Percentiles rank a stretch among this genome's conserved stretches.
Evolutionary conservation across 2,329 filamentous ascomycete species (phyloP).

Genomic region (Monilinia vaccinii-corymbosi): DNA sequence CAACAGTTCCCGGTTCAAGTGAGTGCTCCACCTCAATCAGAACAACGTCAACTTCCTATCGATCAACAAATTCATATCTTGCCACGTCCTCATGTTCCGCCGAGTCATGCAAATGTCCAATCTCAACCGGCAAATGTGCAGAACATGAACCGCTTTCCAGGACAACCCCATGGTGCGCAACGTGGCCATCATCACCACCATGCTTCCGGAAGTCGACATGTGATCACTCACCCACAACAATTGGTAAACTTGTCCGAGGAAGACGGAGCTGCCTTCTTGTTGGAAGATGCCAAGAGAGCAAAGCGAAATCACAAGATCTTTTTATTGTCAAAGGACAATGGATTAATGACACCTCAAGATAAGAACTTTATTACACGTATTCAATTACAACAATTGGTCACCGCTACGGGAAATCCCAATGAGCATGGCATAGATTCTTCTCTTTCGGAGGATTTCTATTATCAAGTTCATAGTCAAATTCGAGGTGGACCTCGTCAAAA

Average conservation of each 20-base stretch:
- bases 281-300: conserved; percentile 87
- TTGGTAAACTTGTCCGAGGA: conserved; percentile 71
- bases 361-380: conserved; percentile 99
- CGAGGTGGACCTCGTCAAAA: conserved; percentile 82
- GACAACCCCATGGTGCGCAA: conserved; percentile 35
- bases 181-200: conserved; percentile 30
- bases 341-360: conserved; percentile 96
- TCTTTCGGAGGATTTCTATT: conserved; percentile 92
- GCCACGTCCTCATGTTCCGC: conserved; percentile 22
- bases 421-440: conserved; percentile 73
- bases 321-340: conserved; percentile 85
- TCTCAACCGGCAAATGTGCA: conserved; percentile 64
- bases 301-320: conserved; percentile 99
- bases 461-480: conserved; percentile 94
- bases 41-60: conserved; percentile 15
- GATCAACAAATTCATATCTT: conserved; percentile 25
- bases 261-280: conserved; percentile 73
- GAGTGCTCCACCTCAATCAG: conserved; percentile 22
- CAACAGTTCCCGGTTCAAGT: conserved; percentile 22
- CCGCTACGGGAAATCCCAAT: conserved; percentile 78
- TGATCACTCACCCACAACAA: conserved; percentile 63
- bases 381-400: conserved; percentile 89
- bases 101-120: conserved; percentile 31
- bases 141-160: conserved; percentile 60
- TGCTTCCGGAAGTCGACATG: conserved; percentile 34